Conservation (phyloP, 371 early-diverging fungal species). For the Batkoa obscura region DNA sequence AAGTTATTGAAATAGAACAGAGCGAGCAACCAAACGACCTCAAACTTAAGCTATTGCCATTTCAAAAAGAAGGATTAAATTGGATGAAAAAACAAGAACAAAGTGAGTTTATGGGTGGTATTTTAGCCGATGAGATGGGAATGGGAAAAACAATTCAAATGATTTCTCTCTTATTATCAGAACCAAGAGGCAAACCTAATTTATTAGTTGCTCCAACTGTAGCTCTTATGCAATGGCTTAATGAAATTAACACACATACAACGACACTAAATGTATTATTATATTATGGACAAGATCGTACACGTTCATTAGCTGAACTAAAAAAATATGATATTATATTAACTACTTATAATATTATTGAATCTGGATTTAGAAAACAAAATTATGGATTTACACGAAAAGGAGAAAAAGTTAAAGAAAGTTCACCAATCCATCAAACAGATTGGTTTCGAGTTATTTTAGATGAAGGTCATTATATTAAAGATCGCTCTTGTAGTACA, state of each 20-base stretch:
- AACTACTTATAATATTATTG: constrained; percentile 64
- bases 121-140: constrained; percentile 80
- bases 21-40: constrained; percentile 49
- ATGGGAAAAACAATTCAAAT: constrained; percentile 98
- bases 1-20: constrained; percentile 13
- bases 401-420: constrained; percentile 34
- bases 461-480: constrained; percentile 85
- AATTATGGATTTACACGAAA: constrained; percentile 36
- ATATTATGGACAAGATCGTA: constrained; percentile 46
- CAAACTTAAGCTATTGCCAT: constrained; percentile 62
- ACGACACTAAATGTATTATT: constrained; percentile 37
- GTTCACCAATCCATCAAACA: constrained; percentile 49
- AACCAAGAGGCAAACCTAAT: constrained; percentile 42
- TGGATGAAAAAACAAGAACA: constrained; percentile 69
- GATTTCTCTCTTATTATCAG: constrained; percentile 58
- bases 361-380: constrained; percentile 52
- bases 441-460: constrained; percentile 75
- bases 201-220: constrained; percentile 78
- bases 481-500: constrained; percentile 79
- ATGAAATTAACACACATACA: constrained; percentile 59
- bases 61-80: constrained; percentile 66
- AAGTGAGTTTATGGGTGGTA: constrained; percentile 15
- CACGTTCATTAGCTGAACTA: constrained; percentile 24
- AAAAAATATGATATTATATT: constrained; percentile 55
- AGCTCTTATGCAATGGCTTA: constrained; percentile 78